Conservation (phyloP, 441 rosid genomes). For the Syzygium syzygioides region DNA sequence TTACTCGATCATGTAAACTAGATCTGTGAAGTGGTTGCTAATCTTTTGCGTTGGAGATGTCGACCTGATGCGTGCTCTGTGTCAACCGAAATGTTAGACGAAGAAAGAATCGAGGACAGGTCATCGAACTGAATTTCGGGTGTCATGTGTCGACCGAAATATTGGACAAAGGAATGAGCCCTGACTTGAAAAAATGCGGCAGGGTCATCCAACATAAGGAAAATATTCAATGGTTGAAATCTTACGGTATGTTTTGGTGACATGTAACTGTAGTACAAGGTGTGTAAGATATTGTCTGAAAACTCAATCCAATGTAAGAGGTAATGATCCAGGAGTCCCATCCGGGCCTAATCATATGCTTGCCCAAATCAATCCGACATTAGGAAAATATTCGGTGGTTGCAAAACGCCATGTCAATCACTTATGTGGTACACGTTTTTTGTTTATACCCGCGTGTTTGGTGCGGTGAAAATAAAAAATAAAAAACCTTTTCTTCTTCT, state of each 20-base stretch:
- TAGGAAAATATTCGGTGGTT: not conserved
- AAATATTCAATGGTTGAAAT: not conserved
- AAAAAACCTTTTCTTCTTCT: no score
- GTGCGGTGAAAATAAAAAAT: no score
- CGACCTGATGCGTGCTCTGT: not conserved
- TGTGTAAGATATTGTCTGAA: not conserved
- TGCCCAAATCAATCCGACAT: not conserved
- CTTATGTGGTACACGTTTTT: no score
- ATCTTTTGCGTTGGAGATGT: not conserved
- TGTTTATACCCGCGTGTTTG: no score
- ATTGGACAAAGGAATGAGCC: not conserved
- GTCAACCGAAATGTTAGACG: not conserved
- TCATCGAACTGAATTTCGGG: not conserved
- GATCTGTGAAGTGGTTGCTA: not conserved
- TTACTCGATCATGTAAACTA: not conserved
- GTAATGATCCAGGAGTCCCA: not conserved
- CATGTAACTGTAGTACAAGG: not conserved
- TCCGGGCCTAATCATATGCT: not conserved
- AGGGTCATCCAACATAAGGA: not conserved
- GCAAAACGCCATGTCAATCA: not conserved
- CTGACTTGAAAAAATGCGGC: not conserved
- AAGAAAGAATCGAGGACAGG: not conserved
- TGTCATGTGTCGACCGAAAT: not conserved
- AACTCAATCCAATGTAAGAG: not conserved
- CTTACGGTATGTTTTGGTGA: not conserved